Evolutionary conservation across 2,329 filamentous ascomycete genomes (phyloP).

Genomic region (Aureobasidium mangrovei): DNA sequence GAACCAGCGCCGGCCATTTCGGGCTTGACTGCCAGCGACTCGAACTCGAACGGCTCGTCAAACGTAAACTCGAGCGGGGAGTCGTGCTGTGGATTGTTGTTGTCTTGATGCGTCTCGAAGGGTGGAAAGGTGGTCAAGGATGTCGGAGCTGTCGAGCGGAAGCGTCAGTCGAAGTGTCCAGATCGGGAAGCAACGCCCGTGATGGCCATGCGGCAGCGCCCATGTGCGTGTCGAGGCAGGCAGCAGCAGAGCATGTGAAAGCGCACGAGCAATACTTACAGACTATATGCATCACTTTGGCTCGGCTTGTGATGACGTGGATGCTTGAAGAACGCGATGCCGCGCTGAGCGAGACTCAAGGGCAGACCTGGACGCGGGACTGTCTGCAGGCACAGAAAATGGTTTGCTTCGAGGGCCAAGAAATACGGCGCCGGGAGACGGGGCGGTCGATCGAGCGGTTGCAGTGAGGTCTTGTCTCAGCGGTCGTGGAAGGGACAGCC

Average conservation of each 20-base stretch:
- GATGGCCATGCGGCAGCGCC: neutral
- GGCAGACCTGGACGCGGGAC: neutral
- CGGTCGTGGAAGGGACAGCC: slow-evolving; percentile 11
- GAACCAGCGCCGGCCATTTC: slow-evolving; percentile 48
- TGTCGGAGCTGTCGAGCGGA: slow-evolving; percentile 15
- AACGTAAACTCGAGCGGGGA: slow-evolving; percentile 28
- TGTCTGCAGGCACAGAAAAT: slow-evolving; percentile 8
- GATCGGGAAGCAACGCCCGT: neutral
- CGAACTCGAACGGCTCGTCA: slow-evolving; percentile 22
- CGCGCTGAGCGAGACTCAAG: neutral
- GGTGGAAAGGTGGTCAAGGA: slow-evolving; percentile 27
- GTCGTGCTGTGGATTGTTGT: slow-evolving; percentile 23
- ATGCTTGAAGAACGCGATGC: neutral
- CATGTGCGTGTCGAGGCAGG: slow-evolving; percentile 1
- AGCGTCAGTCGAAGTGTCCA: slow-evolving; percentile 1
- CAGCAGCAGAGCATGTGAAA: slow-evolving; percentile 8
- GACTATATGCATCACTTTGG: slow-evolving; percentile 16
- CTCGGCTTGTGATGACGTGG: neutral
- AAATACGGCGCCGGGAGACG: neutral
- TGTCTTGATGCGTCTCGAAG: slow-evolving; percentile 23
- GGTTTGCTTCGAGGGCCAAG: slow-evolving; percentile 7
- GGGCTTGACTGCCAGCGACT: slow-evolving; percentile 17
- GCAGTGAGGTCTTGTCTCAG: slow-evolving; percentile 10
- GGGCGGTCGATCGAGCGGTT: slow-evolving; percentile 3
- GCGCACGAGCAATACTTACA: slow-evolving; percentile 10